Base-by-base conservation (phyloP, 2,329 filamentous ascomycete genomes). In the Colletotrichum chlorophyti region DNA sequence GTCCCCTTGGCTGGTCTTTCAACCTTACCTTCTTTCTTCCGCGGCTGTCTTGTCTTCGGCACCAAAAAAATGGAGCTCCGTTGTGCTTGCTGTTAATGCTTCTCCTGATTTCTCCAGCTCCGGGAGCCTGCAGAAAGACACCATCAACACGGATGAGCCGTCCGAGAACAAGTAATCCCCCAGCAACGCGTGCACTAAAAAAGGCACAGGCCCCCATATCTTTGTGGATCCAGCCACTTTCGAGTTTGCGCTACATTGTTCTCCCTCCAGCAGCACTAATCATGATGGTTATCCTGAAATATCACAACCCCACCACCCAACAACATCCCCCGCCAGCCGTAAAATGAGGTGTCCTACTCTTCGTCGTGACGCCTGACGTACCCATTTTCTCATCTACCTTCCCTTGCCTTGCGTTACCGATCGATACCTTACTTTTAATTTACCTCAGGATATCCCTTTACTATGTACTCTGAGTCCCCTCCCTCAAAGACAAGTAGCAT, bases 271-370 rank as follows among this genome's bases (percentile, higher is more conserved):
- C 51, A n/a, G 27, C 42, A 29, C 51, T 48, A 38, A 31, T 32
- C 51, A 35, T 47, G 35, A 58, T 48, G 45, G 54, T 37, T 43
- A 54, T 48, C 50, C 54, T 54, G 49, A 58, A 54, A 37, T 54
- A 58, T 47, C 54, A 42, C 35, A 53, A 53, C 53, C 41, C 50
- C 54, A 55, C 53, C 37, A 40, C 23, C 53, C 53, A 40, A 48
- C 54, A 54, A n/a, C n/a, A n/a, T n/a, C 41, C 49, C 54, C 50
- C 49, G 42, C 35, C 50, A 34, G 32, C 23, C 42, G 54, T 58
- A 46, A 58, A 42, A 58, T 58, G 54, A 58, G 35, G 41, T 58
- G 54, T 53, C 51, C 24, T 31, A 43, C 41, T 43, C n/a, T 35
- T 11, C 6, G 41, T 35, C 45, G 21, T 19, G 19, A 31, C 24